Conservation (phyloP, 2,329 filamentous ascomycete genomes). For the Alternaria panax region DNA sequence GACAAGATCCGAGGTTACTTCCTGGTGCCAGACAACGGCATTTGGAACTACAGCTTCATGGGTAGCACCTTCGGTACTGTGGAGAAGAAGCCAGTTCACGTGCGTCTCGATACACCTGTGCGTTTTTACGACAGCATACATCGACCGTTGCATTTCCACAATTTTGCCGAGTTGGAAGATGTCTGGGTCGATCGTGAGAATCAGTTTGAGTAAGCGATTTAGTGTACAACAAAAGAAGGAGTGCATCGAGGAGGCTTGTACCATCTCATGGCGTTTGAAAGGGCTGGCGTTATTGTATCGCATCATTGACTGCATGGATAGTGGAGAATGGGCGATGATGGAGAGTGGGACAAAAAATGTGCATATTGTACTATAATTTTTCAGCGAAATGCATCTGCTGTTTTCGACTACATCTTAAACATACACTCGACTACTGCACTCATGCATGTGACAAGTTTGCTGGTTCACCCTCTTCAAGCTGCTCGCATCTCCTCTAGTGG, state of each 20-base stretch:
- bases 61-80: constrained; percentile 85
- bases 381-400: constrained; percentile 6
- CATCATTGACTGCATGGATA: constrained; percentile 10
- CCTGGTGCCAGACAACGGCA: constrained; percentile 85
- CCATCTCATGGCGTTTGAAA: constrained; percentile 3
- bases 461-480: not conserved
- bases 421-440: not conserved
- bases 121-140: constrained; percentile 93
- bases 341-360: constrained; percentile 17
- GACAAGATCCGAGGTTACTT: constrained; percentile 97
- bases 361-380: constrained; percentile 33
- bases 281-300: constrained; percentile 25
- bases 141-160: constrained; percentile 93
- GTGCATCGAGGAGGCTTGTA: not conserved
- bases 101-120: constrained; percentile 88
- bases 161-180: constrained; percentile 96
- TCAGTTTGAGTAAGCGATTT: constrained; percentile 76
- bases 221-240: not conserved
- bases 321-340: constrained; percentile 4
- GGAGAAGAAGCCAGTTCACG: constrained; percentile 89
- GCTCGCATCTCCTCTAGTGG: not conserved
- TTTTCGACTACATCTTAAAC: not conserved
- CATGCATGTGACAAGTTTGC: not conserved
- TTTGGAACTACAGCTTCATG: constrained; percentile 99
- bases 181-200: constrained; percentile 93